Evolutionary conservation across 352 stramenopile genomes (phyloP).

Genomic region (Phytophthora fragariaefolia): DNA sequence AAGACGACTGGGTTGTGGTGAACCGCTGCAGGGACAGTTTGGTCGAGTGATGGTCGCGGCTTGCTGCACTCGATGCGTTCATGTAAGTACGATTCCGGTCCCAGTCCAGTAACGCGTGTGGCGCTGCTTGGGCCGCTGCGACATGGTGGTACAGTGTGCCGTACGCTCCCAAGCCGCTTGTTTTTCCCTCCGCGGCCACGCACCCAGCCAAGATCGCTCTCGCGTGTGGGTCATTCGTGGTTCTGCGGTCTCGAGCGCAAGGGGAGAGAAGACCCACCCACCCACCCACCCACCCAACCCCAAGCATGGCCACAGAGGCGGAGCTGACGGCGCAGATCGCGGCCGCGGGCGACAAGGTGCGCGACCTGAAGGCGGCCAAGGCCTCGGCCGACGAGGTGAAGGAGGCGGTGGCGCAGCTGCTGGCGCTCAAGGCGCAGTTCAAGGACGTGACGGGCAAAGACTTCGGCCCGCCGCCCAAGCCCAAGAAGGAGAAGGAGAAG

Average conservation of each 20-base stretch:
- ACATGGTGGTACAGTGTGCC: slow-evolving; percentile 7
- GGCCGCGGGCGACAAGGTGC: slow-evolving; percentile 75
- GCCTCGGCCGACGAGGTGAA: slow-evolving; percentile 58
- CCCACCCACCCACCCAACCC: neutral
- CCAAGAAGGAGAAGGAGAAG: slow-evolving; percentile 73
- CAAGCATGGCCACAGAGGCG: slow-evolving; percentile 54
- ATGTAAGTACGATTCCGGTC: too few relatives aligned
- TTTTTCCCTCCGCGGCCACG: neutral
- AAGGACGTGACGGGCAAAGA: slow-evolving; percentile 78
- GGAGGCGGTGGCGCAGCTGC: slow-evolving; percentile 58
- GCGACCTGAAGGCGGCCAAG: slow-evolving; percentile 69
- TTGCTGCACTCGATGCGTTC: too few relatives aligned
- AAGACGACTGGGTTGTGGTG: too few relatives aligned
- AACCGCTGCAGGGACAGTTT: too few relatives aligned
- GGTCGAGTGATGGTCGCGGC: too few relatives aligned
- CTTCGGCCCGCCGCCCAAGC: slow-evolving; percentile 66
- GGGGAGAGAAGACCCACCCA: neutral
- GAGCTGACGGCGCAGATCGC: slow-evolving; percentile 67
- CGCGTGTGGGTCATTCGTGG: slow-evolving; percentile 46
- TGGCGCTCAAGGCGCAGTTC: slow-evolving; percentile 82
- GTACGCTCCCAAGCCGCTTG: slow-evolving; percentile 22
- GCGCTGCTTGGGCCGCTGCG: neutral
- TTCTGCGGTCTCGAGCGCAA: slow-evolving; percentile 34
- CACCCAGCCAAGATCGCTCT: slow-evolving; percentile 22
- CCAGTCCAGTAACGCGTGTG: slow-evolving; percentile 5